Conservation (phyloP, 345 rosid species). For the Pseudoturritis turrita region DNA sequence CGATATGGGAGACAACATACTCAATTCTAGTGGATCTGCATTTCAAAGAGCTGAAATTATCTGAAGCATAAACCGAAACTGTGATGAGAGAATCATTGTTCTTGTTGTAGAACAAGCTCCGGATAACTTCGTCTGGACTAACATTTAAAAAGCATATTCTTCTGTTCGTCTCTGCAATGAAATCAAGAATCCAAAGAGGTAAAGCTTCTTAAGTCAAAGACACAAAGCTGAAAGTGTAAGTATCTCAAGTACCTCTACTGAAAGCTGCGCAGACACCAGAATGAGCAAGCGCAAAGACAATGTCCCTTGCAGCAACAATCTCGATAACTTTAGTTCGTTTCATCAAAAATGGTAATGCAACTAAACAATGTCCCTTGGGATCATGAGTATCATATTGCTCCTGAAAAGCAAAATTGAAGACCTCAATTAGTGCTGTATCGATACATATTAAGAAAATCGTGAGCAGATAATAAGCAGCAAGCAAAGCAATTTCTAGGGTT, state of each 20-base stretch:
- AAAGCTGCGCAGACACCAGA: slow-evolving; percentile 97
- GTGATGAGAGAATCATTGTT: slow-evolving; percentile 97
- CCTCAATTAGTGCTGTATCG: not conserved
- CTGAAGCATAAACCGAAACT: slow-evolving; percentile 91
- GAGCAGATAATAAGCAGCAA: not conserved
- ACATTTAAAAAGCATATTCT: slow-evolving; percentile 86
- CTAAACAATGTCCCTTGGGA: slow-evolving; percentile 72
- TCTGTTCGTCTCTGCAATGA: slow-evolving; percentile 66
- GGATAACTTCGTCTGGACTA: slow-evolving; percentile 86
- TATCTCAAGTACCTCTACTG: slow-evolving; percentile 67
- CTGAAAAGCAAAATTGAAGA: slow-evolving; percentile 27
- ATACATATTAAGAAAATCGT: no score
- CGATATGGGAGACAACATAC: slow-evolving; percentile 35
- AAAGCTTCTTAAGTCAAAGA: not conserved
- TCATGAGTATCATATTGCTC: slow-evolving; percentile 97
- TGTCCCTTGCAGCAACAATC: slow-evolving; percentile 92
- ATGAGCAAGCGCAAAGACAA: slow-evolving; percentile 93
- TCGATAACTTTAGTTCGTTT: slow-evolving; percentile 89
- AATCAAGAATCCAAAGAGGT: not conserved
- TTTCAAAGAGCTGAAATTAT: slow-evolving; percentile 91
- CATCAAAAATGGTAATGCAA: slow-evolving; percentile 83
- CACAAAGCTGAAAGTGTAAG: not conserved
- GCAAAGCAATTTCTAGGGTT: slow-evolving; percentile 19
- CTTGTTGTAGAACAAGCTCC: slow-evolving; percentile 89
- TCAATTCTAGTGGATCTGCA: slow-evolving; percentile 96